phyloP scores from a whole-genome alignment of 2,329 filamentous ascomycete genomes.

The Xylogone sp. region DNA sequence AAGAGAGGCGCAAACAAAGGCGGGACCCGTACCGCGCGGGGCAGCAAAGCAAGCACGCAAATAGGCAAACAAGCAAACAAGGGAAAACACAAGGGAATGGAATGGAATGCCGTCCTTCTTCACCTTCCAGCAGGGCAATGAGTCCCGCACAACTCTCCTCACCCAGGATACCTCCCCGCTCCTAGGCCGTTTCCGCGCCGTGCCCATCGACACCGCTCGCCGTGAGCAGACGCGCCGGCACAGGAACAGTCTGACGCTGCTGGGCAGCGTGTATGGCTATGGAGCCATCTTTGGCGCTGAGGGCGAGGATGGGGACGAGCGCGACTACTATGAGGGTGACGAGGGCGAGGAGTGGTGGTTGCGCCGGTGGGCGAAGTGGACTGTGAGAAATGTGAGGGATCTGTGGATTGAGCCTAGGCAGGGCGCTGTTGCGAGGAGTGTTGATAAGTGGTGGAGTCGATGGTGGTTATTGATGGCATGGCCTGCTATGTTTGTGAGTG shows the following conservation, averaged over 20 bases:
- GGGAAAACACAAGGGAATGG: background rate
- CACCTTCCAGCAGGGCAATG: conserved; percentile 62
- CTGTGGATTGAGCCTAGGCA: conserved; percentile 60
- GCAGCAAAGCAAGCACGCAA: too few relatives aligned
- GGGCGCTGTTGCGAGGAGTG: conserved; percentile 51
- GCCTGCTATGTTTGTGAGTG: conserved; percentile 55
- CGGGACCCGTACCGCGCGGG: too few relatives aligned
- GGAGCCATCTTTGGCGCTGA: conserved; percentile 47
- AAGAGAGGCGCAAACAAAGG: too few relatives aligned
- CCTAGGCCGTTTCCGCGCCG: conserved; percentile 62
- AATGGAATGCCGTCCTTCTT: conserved; percentile 60
- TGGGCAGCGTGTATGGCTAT: conserved; percentile 33
- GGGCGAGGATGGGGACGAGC: conserved; percentile 31
- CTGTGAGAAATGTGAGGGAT: conserved; percentile 37
- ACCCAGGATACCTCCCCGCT: conserved; percentile 52
- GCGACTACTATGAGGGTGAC: conserved; percentile 30
- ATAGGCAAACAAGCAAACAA: background rate
- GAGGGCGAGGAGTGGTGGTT: conserved; percentile 29
- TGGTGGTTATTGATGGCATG: conserved; percentile 58
- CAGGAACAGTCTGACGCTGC: conserved; percentile 12
- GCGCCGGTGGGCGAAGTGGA: conserved; percentile 17
- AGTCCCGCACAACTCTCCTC: conserved; percentile 46
- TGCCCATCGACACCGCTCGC: conserved; percentile 39
- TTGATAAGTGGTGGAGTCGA: conserved; percentile 61
- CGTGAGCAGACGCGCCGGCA: conserved; percentile 19